phyloP scores from a whole-genome alignment of 208 protist genomes.

The Endotrypanum monterogeii region DNA sequence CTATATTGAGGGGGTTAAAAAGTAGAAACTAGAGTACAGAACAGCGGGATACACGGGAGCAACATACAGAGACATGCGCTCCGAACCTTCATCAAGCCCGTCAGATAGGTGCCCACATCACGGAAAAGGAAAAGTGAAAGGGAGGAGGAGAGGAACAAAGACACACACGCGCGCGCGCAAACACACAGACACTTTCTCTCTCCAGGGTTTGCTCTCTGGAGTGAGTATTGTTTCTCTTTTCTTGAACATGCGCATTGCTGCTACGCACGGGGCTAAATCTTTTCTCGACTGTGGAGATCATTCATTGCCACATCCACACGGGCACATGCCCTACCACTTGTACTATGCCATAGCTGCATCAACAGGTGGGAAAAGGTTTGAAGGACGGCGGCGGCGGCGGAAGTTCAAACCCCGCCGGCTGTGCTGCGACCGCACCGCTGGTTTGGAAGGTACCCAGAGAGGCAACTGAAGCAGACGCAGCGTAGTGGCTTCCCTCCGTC shows the following conservation, averaged over 20 bases:
- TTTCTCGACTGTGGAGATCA: too few species aligned
- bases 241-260: too few species aligned
- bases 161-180: too few species aligned
- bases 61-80: too few species aligned
- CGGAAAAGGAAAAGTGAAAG: background rate
- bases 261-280: too few species aligned
- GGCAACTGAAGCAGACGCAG: background rate
- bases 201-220: background rate
- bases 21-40: too few species aligned
- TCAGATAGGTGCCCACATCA: background rate
- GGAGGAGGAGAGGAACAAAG: background rate
- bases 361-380: slow-evolving; percentile 33
- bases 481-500: background rate
- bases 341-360: background rate
- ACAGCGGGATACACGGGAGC: too few species aligned
- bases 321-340: background rate
- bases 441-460: slow-evolving; percentile 12
- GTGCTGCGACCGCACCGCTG: background rate
- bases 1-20: too few species aligned
- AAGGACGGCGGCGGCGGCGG: slow-evolving; percentile 34
- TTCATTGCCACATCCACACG: too few species aligned
- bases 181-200: too few species aligned
- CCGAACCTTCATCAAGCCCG: background rate
- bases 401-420: background rate
- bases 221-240: too few species aligned